Evolutionary conservation across 345 rosid genomes (phyloP), one percentile per base, ranked within the genome.

Genomic region (Salix suchowensis): DNA sequence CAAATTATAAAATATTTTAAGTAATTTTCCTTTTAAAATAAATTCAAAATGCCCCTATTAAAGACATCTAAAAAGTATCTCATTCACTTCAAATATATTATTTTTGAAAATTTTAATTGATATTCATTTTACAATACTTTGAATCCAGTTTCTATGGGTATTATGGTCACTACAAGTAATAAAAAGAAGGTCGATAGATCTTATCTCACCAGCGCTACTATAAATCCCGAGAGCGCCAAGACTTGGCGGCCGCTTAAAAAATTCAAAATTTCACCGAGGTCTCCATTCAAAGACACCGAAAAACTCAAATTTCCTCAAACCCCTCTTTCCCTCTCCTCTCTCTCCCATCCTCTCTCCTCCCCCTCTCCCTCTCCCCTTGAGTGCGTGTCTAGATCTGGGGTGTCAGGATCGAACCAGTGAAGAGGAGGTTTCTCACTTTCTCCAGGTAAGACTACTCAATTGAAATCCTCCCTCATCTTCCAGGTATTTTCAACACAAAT

Each of bases 231-330:
- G 50, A 67, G 78, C 73, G 78, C 78, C 72, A 67, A 75, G 54
- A 52, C 7, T 68, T 67, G 67, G 78, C 78, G 78, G 55, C 21
- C 52, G 15, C 16, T 39, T 36, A 13, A 67, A 75, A 75, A 48
- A 18, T 75, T 75, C 42, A 54, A 75, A 67, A 52, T 52, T 75
- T 67, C 73, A 55, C 8, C 2, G 30, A 40, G 44, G 44, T 12
- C 30, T 65, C 7, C 21, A 66, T 46, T 46, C 50, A 46, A 46
- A 46, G 16, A 46, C 50, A 14, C 50, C 50, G 16, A 24, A 75
- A 34, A 67, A 39, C 67, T 30, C 23, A 21, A 32, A 13, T 12
- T 32, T 48, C 11, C 21, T 65, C 18, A 75, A 19, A 6, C 19
- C 71, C 34, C 13, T 12, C 32, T 52, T 21, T 34, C 37, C 67